Conservation (phyloP, 441 rosid species). For the Gossypium lobatum region DNA sequence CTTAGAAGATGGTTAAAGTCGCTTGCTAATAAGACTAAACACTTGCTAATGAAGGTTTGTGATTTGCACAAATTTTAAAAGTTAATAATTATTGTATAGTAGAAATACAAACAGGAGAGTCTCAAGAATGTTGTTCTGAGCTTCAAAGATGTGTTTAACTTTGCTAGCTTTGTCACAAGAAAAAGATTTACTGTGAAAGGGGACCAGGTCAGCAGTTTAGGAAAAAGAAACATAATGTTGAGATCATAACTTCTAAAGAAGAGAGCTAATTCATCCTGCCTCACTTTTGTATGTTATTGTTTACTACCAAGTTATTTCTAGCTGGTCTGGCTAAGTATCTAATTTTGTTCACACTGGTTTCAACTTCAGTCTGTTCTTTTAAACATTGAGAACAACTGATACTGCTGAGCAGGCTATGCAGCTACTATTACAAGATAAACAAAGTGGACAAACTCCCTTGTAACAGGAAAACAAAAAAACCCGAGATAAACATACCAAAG, state of each 20-base stretch:
- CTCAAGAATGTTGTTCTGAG: not conserved
- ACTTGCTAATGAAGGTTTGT: not conserved
- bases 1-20: not conserved
- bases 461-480: not conserved
- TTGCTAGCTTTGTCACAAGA: not conserved
- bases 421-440: not conserved
- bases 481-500: constrained; percentile 52
- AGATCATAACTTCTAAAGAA: not conserved
- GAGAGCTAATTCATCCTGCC: not conserved
- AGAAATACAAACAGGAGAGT: not conserved
- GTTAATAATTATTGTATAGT: not conserved
- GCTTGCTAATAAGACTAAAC: not conserved
- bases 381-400: not conserved
- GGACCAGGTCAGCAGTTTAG: not conserved
- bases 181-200: not conserved
- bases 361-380: not conserved
- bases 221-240: not conserved
- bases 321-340: not conserved
- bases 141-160: constrained; percentile 2
- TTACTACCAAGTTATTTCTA: not conserved
- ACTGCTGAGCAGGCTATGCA: not conserved
- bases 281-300: not conserved
- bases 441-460: not conserved
- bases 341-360: not conserved
- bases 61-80: not conserved